Evolutionary conservation across 805 yeast species (phyloP).

Genomic region (Naumovozyma castellii): DNA sequence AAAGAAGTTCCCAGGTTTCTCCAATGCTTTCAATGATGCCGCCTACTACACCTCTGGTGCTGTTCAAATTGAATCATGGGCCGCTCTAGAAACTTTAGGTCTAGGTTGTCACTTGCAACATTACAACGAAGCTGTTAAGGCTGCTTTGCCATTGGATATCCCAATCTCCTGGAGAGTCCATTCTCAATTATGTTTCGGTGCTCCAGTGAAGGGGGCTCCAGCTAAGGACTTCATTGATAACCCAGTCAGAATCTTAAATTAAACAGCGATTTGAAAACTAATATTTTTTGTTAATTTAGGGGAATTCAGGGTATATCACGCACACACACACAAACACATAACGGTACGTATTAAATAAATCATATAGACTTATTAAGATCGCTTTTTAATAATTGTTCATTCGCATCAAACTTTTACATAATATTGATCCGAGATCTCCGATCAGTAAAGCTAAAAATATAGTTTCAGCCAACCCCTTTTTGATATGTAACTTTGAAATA

Average conservation of each 20-base stretch:
- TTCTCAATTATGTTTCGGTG: constrained; percentile 45
- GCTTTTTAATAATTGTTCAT: too few species aligned
- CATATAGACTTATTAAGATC: neutral
- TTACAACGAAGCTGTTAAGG: constrained; percentile 38
- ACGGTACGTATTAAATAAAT: neutral
- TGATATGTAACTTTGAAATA: too few species aligned
- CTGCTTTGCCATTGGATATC: constrained; percentile 30
- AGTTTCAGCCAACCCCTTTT: too few species aligned
- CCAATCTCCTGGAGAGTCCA: constrained; percentile 38
- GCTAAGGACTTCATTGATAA: constrained; percentile 37
- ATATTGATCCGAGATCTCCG: too few species aligned
- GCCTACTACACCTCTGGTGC: constrained; percentile 41
- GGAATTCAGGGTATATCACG: too few species aligned
- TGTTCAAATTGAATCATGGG: constrained; percentile 43
- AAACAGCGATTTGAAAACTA: neutral
- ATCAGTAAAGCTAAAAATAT: too few species aligned
- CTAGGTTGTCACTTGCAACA: constrained; percentile 46
- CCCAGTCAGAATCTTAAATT: constrained; percentile 32
- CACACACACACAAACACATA: neutral
- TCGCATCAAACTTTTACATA: too few species aligned
- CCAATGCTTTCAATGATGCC: constrained; percentile 38
- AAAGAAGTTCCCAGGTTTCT: constrained; percentile 35
- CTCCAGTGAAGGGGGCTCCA: constrained; percentile 31
- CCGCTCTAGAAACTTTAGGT: constrained; percentile 36
- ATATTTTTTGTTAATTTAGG: neutral